A percentile compares a stretch with the other conserved stretches of the same genome.
Conservation (phyloP, 176 grass and related monocot species). For the Hyparrhenia diplandra region DNA sequence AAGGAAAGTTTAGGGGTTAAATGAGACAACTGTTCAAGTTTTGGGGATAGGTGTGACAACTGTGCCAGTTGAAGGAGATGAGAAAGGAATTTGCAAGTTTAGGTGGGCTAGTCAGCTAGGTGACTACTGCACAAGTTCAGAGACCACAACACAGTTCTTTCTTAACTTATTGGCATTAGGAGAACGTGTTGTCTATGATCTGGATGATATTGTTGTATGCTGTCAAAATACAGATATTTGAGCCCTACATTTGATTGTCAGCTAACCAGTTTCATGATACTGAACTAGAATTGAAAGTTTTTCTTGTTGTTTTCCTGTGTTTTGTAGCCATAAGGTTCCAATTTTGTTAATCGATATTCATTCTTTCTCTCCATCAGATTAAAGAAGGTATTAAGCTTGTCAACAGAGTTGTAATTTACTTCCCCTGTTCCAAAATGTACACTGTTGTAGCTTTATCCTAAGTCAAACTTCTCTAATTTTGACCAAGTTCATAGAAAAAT, state of each 20-base stretch:
- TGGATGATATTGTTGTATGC: not conserved
- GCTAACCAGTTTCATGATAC: not conserved
- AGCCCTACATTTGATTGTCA: not conserved
- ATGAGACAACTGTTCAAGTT: not conserved
- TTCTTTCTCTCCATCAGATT: not conserved
- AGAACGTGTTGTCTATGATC: not conserved
- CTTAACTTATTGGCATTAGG: not conserved
- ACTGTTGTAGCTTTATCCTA: not conserved
- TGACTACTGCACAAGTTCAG: not conserved
- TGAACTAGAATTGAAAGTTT: not conserved
- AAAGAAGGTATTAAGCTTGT: slow-evolving; percentile 14
- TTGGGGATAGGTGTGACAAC: not conserved
- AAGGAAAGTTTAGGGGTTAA: not conserved
- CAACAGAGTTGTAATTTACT: not conserved
- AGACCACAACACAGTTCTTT: not conserved
- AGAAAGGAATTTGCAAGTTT: not conserved
- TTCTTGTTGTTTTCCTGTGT: not conserved
- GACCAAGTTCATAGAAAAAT: not conserved
- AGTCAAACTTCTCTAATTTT: not conserved
- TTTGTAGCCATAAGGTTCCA: not conserved
- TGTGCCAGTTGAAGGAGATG: not conserved
- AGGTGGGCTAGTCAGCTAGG: not conserved
- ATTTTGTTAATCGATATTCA: not conserved
- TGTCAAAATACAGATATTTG: not conserved
- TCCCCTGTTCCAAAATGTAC: not conserved